Percentiles rank a stretch among this genome's conserved stretches.
phyloP scores from a whole-genome alignment of 495 filamentous ascomycete species.

The Hyaloscypha variabilis region DNA sequence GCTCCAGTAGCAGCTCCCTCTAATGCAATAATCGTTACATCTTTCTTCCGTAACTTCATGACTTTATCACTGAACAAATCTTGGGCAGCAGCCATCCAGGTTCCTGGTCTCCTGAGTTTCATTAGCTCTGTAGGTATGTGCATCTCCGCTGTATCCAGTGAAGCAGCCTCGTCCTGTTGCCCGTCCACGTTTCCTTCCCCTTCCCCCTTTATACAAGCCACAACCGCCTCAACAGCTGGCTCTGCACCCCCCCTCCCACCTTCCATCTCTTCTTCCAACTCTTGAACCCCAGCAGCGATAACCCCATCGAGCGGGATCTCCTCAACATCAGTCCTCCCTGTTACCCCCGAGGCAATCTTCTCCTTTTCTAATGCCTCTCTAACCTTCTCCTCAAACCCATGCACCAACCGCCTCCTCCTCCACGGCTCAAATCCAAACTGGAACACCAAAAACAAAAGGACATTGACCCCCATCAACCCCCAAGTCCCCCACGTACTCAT shows the following conservation, averaged over 20 bases:
- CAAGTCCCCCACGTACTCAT: conserved; percentile 99
- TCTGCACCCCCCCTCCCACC: conserved; percentile 4
- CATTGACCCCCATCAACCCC: conserved; percentile 96
- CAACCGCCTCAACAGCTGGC: conserved; percentile 28
- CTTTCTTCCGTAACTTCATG: conserved; percentile 69
- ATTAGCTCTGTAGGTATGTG: conserved; percentile 19
- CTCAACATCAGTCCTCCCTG: not conserved
- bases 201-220: conserved; percentile 20
- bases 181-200: not conserved
- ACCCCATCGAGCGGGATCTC: conserved; percentile 21
- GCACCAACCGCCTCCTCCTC: conserved; percentile 77
- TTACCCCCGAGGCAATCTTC: conserved; percentile 40
- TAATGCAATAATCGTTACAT: conserved; percentile 70
- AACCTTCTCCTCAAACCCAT: conserved; percentile 78
- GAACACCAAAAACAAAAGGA: conserved; percentile 83
- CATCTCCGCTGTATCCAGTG: conserved; percentile 23
- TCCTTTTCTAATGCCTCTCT: conserved; percentile 80
- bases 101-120: conserved; percentile 34
- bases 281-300: conserved; percentile 20
- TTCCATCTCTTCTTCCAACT: conserved; percentile 26
- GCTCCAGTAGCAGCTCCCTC: conserved; percentile 77
- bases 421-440: conserved; percentile 96
- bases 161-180: conserved; percentile 14
- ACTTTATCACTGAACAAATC: conserved; percentile 73
- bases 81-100: conserved; percentile 51